Conservation (phyloP, 352 stramenopile genomes). For the Globisporangium mamillatum region DNA sequence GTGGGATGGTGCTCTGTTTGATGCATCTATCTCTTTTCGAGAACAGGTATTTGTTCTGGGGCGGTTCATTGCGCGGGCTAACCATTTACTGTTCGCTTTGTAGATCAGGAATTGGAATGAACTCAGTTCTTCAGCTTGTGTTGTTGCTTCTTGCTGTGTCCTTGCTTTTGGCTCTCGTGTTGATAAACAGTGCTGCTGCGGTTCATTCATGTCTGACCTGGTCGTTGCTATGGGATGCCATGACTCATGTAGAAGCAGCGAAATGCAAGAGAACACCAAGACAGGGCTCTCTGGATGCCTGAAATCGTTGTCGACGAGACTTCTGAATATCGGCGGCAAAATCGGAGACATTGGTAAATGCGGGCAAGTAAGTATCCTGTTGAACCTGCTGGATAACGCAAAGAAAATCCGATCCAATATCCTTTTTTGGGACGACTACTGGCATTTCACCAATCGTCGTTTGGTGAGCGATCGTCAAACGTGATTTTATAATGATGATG, state of each 20-base stretch:
- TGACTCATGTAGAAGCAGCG: conserved; percentile 20
- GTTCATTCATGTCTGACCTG: conserved; percentile 7
- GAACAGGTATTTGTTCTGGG: conserved; percentile 18
- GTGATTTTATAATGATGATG: not conserved
- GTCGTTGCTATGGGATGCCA: conserved; percentile 19
- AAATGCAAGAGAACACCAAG: not conserved
- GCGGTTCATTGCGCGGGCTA: conserved; percentile 17
- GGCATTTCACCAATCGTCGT: not conserved
- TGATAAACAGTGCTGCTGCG: not conserved
- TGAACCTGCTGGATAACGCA: not conserved
- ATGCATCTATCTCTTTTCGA: conserved; percentile 6
- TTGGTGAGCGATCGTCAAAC: not conserved
- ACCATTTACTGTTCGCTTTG: conserved; percentile 25
- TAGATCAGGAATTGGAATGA: conserved; percentile 28
- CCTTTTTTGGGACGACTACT: not conserved
- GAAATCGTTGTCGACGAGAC: not conserved
- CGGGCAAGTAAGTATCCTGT: not conserved
- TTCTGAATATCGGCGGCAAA: too few relatives aligned
- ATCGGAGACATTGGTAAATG: not conserved
- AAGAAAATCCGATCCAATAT: not conserved
- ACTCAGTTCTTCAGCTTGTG: conserved; percentile 16
- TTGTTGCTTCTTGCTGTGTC: conserved; percentile 7
- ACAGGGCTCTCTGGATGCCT: not conserved
- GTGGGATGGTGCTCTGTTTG: conserved; percentile 8
- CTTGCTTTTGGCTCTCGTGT: not conserved